phyloP scores from a whole-genome alignment of 2,329 filamentous ascomycete genomes.

The Pseudopyricularia javanii region DNA sequence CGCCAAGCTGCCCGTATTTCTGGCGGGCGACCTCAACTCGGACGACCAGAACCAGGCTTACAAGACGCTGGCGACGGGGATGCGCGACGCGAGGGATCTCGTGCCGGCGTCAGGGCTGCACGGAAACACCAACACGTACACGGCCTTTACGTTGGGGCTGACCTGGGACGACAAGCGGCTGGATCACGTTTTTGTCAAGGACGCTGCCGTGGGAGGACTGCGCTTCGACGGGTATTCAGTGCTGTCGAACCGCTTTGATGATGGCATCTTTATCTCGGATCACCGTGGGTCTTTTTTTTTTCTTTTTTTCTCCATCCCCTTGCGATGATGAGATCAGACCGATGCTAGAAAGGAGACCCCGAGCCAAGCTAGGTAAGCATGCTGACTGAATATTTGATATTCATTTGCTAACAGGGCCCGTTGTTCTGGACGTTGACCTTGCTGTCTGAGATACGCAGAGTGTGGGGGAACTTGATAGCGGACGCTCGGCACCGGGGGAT shows the following conservation, averaged over 20 bases:
- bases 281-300: conserved; percentile 19
- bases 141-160: conserved; percentile 12
- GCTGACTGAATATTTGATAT: too few relatives aligned
- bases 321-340: neutral
- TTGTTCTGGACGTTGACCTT: neutral
- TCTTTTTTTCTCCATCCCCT: conserved; percentile 5
- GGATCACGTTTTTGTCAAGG: conserved; percentile 19
- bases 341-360: neutral
- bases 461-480: too few relatives aligned
- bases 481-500: too few relatives aligned
- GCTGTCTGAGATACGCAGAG: neutral
- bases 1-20: conserved; percentile 7
- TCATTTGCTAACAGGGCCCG: neutral
- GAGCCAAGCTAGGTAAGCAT: too few relatives aligned
- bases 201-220: conserved; percentile 9
- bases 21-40: too few relatives aligned
- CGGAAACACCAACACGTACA: conserved; percentile 17
- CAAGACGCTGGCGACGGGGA: too few relatives aligned
- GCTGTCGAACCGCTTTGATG: conserved; percentile 12
- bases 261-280: conserved; percentile 19
- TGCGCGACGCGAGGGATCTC: conserved; percentile 6
- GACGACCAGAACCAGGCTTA: too few relatives aligned
- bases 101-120: conserved; percentile 11
- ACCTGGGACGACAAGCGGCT: conserved; percentile 11
- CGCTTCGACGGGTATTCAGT: conserved; percentile 14